Base-by-base conservation (phyloP, 192 early-diverging fungal genomes). In the Coemansia sp. region DNA sequence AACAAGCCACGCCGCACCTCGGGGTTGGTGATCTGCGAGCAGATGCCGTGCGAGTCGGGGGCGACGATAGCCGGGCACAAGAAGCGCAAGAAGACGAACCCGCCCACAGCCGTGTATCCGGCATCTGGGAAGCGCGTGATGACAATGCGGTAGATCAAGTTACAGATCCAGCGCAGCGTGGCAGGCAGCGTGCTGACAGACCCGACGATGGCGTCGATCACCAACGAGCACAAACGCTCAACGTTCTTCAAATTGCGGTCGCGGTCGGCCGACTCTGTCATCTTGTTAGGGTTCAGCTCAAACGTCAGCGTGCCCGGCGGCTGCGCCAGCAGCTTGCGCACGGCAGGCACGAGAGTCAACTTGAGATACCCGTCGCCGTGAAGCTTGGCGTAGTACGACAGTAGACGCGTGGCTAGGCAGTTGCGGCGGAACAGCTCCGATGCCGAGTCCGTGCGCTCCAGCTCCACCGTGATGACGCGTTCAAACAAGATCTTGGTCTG, bases 1-100 rank as follows among this genome's bases (percentile, higher is more conserved):
- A 99, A 74, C 45, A 96, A 78, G 40, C 96, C 95, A 60, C 97
- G 90, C 20, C 92, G 87, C 43, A 96, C 81, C 35, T 94, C 91
- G 40, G 90, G 87, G 46, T 81, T 74, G 32, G 85, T 80, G 29
- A 90, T 86, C 32, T 87, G 81, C 14, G 81, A 69, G 57, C 94
- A 77, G 32, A 98, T 79, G 4, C 90, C 91, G 67, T 93, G 91
- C 11, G 84, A 75, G 71, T 96, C 94, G 14, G 97, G 97, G 6
- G 94, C 88, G 6, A 96, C 94, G 72, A 99, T 97, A 8, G 93
- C 94, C 3, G 96, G 97, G 68, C 94, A 95, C 63, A 98, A 86
- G 88, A 98, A 96, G 9, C 97, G 90, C 70, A 99, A 78, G 71
- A 99, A 99, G 62, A 99, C 87, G 51, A 98, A 98, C 0, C 93